Percentiles rank a stretch among this genome's conserved stretches.
phyloP scores from a whole-genome alignment of 2,329 filamentous ascomycete genomes.

The Ustulina deusta region DNA sequence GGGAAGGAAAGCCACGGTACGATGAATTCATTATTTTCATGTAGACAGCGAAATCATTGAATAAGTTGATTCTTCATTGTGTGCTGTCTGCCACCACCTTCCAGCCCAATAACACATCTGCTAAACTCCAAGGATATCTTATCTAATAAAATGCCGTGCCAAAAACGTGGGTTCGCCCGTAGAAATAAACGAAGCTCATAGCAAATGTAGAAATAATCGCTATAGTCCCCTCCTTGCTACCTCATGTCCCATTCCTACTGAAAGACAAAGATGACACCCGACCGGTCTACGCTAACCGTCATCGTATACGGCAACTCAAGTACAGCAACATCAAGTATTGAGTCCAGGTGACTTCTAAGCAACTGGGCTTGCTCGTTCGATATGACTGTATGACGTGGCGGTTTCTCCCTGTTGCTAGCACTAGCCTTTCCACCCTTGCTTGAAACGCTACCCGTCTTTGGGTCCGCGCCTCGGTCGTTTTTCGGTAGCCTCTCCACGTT shows the following conservation, averaged over 20 bases:
- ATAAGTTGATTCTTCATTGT: background rate
- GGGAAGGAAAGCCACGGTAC: too few species aligned
- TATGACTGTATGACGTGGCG: conserved; percentile 84
- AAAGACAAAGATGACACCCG: conserved; percentile 89
- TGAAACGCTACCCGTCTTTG: conserved; percentile 34
- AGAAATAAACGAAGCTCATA: background rate
- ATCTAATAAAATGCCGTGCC: conserved; percentile 15
- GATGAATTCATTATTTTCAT: background rate
- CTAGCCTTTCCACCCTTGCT: conserved; percentile 39
- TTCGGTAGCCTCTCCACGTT: conserved; percentile 72
- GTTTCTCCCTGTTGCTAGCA: conserved; percentile 54
- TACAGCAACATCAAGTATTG: conserved; percentile 87
- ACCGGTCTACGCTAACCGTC: conserved; percentile 90
- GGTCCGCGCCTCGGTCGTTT: conserved; percentile 47
- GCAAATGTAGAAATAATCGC: background rate
- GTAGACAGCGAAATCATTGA: background rate
- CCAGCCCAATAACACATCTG: conserved; percentile 1
- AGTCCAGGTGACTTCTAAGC: conserved; percentile 87
- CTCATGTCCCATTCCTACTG: conserved; percentile 43
- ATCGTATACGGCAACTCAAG: conserved; percentile 92
- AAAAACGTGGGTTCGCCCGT: background rate
- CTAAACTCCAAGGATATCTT: conserved; percentile 32
- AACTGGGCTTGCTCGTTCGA: conserved; percentile 88
- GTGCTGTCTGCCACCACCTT: conserved; percentile 3
- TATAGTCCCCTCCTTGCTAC: background rate